phyloP scores from a whole-genome alignment of 345 rosid species.

The Ailanthus altissimus region DNA sequence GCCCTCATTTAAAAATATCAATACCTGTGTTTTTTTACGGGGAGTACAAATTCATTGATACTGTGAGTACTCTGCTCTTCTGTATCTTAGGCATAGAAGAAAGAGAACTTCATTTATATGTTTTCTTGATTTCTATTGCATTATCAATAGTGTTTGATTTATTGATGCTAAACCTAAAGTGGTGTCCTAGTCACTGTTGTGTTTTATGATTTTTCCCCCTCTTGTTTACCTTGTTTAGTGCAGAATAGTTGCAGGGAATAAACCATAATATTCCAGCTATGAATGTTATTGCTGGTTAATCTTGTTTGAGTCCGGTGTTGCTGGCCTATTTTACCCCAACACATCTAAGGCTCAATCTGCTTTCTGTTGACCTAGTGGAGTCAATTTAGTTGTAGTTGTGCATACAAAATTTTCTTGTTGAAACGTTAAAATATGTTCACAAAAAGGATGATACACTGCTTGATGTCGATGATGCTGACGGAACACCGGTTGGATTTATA shows the following conservation, averaged over 20 bases:
- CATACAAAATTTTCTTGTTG: neutral
- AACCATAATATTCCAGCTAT: neutral
- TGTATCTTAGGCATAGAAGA: neutral
- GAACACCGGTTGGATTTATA: neutral
- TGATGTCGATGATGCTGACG: neutral
- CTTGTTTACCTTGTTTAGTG: neutral
- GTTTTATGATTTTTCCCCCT: neutral
- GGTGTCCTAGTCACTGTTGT: neutral
- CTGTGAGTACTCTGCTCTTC: neutral
- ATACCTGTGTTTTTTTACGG: neutral
- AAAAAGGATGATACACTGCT: neutral
- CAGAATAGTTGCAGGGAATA: neutral
- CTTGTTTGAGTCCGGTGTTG: neutral
- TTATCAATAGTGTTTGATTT: neutral
- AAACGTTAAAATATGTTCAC: neutral
- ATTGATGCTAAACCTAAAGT: neutral
- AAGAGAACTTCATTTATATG: neutral
- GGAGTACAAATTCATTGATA: neutral
- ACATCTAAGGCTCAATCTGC: neutral
- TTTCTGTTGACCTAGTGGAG: neutral
- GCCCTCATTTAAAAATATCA: neutral
- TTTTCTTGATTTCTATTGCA: slow-evolving; percentile 1
- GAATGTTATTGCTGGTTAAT: neutral
- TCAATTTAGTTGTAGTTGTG: neutral
- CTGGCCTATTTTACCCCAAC: neutral